phyloP scores from a whole-genome alignment of 1,284 basidiomycete species.

The Psilocybe mexicana region DNA sequence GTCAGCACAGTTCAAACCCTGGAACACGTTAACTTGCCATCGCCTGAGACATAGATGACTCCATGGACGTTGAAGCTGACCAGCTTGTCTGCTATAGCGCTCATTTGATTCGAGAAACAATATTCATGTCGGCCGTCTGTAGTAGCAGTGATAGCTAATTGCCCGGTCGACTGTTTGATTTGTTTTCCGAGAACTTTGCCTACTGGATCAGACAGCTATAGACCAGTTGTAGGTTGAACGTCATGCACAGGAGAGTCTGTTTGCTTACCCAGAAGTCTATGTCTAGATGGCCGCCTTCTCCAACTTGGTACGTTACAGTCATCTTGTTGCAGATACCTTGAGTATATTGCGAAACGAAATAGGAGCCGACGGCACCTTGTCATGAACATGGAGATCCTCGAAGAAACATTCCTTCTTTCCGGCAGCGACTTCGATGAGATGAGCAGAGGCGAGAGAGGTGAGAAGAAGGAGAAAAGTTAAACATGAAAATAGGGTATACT shows the following conservation, averaged over 20 bases:
- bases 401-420: slow-evolving; percentile 96
- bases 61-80: slow-evolving; percentile 99
- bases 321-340: slow-evolving; percentile 58
- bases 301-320: slow-evolving; percentile 99
- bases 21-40: slow-evolving; percentile 49
- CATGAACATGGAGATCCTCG: slow-evolving; percentile 92
- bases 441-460: slow-evolving; percentile 50
- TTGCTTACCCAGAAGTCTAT: slow-evolving; percentile 88
- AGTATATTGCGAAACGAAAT: background rate
- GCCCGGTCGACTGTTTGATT: slow-evolving; percentile 87
- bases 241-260: slow-evolving; percentile 23
- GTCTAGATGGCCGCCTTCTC: slow-evolving; percentile 93
- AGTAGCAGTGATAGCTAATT: slow-evolving; percentile 84
- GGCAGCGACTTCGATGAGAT: slow-evolving; percentile 74
- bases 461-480: slow-evolving; percentile 44
- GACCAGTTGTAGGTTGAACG: slow-evolving; percentile 7
- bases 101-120: slow-evolving; percentile 99
- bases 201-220: slow-evolving; percentile 79
- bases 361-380: slow-evolving; percentile 58
- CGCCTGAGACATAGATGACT: slow-evolving; percentile 89
- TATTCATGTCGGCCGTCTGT: slow-evolving; percentile 90
- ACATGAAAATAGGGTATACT: slow-evolving; percentile 39
- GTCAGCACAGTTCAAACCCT: slow-evolving; percentile 13
- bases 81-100: slow-evolving; percentile 91
- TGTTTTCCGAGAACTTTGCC: slow-evolving; percentile 74